Evolutionary conservation across 2,329 filamentous ascomycete species (phyloP).

Genomic region (Ophiostoma piceae): DNA sequence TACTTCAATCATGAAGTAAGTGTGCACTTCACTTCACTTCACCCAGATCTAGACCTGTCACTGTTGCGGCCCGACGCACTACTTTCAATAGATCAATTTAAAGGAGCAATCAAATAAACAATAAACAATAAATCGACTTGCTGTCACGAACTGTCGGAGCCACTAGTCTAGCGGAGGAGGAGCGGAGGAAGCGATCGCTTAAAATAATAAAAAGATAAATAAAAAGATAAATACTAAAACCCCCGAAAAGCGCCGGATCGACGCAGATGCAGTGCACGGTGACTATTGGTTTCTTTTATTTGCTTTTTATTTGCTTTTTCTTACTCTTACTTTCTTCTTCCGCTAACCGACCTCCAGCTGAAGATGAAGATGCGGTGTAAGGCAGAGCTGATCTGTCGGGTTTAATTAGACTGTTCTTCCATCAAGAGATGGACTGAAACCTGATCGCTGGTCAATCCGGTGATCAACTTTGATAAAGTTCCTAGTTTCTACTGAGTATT

Average conservation of each 20-base stretch:
- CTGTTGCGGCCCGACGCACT: neutral
- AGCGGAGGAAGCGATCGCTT: neutral
- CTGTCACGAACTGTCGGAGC: neutral
- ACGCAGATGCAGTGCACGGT: slow-evolving; percentile 34
- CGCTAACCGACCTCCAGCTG: neutral
- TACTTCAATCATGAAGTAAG: too few relatives aligned
- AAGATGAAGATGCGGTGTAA: slow-evolving; percentile 8
- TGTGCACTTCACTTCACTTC: too few relatives aligned
- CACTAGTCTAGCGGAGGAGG: neutral
- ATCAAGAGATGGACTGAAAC: too few relatives aligned
- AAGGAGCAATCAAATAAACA: neutral
- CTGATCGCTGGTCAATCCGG: too few relatives aligned
- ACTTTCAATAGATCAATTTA: neutral
- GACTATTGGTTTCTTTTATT: neutral
- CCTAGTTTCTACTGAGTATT: too few relatives aligned
- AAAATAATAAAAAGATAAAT: too few relatives aligned
- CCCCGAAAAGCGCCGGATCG: slow-evolving; percentile 8
- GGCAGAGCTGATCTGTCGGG: neutral
- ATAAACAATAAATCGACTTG: neutral
- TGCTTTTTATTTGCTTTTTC: neutral
- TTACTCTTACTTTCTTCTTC: neutral
- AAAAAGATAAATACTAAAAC: too few relatives aligned
- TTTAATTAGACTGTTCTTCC: neutral
- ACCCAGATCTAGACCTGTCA: neutral
- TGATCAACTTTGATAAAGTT: too few relatives aligned